These are phyloP conservation scores for Amanita subjunquillea DNA, from an alignment of 768 basidiomycete species.

Conservation along the genomic window DNA sequence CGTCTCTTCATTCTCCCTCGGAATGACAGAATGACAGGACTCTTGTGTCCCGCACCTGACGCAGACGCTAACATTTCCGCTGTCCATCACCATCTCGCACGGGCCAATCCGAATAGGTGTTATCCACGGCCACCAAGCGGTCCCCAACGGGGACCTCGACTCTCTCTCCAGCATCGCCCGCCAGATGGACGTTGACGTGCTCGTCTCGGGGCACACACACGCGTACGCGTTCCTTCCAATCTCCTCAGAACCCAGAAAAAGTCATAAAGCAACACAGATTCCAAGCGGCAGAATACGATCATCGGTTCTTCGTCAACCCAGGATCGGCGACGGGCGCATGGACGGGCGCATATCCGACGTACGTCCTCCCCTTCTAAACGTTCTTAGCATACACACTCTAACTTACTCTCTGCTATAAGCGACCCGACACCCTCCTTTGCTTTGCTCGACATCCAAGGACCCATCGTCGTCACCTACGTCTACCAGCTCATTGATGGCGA, in stretches of 20 bases:
- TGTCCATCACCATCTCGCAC: slow-evolving; percentile 73
- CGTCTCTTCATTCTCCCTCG: neutral
- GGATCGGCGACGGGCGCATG: slow-evolving; percentile 94
- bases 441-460: slow-evolving; percentile 95
- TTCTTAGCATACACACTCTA: neutral
- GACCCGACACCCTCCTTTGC: slow-evolving; percentile 89
- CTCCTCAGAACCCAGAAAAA: neutral
- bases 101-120: slow-evolving; percentile 84
- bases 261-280: slow-evolving; percentile 40
- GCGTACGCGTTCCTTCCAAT: slow-evolving; percentile 41
- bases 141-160: slow-evolving; percentile 88
- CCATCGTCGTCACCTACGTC: slow-evolving; percentile 94
- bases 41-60: neutral
- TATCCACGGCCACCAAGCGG: slow-evolving; percentile 88
- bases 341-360: slow-evolving; percentile 70
- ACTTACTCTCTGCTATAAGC: neutral
- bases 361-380: slow-evolving; percentile 14
- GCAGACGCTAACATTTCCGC: slow-evolving; percentile 63
- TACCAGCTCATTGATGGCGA: slow-evolving; percentile 89
- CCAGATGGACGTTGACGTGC: slow-evolving; percentile 96
- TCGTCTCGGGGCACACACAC: slow-evolving; percentile 91
- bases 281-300: slow-evolving; percentile 87
- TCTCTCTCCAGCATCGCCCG: slow-evolving; percentile 81
- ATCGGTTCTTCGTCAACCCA: slow-evolving; percentile 92
- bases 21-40: neutral